phyloP scores from a whole-genome alignment of 495 filamentous ascomycete genomes.

The Jackrogersella multiformis region DNA sequence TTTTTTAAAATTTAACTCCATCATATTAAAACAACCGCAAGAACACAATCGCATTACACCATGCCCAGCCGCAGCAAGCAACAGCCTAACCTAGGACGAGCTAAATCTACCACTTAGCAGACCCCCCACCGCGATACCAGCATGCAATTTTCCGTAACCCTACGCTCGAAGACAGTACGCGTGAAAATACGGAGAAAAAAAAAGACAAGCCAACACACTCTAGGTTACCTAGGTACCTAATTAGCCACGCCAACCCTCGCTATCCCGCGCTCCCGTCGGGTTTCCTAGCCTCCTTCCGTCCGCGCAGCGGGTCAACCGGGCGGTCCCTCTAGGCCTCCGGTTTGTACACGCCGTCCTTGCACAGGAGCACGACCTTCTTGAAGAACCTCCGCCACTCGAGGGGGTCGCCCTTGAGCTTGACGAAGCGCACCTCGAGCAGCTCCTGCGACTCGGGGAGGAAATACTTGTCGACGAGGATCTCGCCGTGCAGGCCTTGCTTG shows the following conservation, averaged over 20 bases:
- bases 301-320: constrained; percentile 3
- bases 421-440: constrained; percentile 86
- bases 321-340: constrained; percentile 50
- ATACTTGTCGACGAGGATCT: constrained; percentile 81
- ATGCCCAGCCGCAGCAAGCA: neutral
- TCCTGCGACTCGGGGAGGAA: constrained; percentile 59
- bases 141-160: constrained; percentile 17
- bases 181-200: constrained; percentile 13
- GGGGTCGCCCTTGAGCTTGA: constrained; percentile 95
- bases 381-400: constrained; percentile 98
- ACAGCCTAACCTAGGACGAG: neutral
- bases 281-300: neutral
- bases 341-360: constrained; percentile 77
- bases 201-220: neutral
- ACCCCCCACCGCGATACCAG: neutral
- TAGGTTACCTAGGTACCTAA: neutral
- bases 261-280: neutral
- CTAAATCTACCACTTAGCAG: constrained; percentile 8
- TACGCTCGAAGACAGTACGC: neutral
- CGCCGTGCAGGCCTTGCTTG: constrained; percentile 81
- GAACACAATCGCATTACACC: constrained; percentile 4
- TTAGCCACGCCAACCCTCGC: neutral
- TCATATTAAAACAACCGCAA: neutral
- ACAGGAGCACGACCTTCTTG: constrained; percentile 86
- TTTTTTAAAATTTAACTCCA: neutral